phyloP scores from a whole-genome alignment of 1,284 basidiomycete species.

The Apiotrichum gracile region DNA sequence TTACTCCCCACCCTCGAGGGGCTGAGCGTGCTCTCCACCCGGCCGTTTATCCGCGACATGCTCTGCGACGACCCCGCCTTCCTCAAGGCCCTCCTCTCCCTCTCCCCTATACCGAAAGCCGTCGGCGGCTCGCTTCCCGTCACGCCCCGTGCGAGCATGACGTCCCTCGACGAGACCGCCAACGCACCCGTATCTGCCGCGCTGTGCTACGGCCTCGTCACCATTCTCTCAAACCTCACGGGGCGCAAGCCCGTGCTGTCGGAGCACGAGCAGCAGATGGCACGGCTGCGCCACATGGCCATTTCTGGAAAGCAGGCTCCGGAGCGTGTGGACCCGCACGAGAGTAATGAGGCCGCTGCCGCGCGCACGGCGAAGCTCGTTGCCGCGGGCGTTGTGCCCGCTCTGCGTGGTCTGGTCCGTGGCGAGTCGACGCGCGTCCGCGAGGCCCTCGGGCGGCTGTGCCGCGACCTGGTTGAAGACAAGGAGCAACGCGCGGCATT shows the following conservation, averaged over 20 bases:
- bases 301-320: conserved; percentile 51
- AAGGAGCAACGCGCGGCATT: conserved; percentile 69
- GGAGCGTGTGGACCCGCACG: conserved; percentile 28
- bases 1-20: conserved; percentile 69
- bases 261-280: conserved; percentile 73
- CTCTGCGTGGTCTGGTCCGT: conserved; percentile 57
- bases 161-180: conserved; percentile 14
- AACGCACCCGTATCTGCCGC: conserved; percentile 38
- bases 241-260: conserved; percentile 63
- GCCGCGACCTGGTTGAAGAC: conserved; percentile 70
- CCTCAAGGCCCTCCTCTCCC: conserved; percentile 57
- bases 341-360: conserved; percentile 59
- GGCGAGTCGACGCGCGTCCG: conserved; percentile 49
- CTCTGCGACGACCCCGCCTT: conserved; percentile 57
- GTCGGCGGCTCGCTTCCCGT: conserved; percentile 51
- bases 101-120: conserved; percentile 29
- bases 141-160: conserved; percentile 47
- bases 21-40: conserved; percentile 69
- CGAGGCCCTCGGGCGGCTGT: conserved; percentile 50
- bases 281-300: conserved; percentile 64
- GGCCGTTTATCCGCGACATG: conserved; percentile 60
- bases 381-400: conserved; percentile 57
- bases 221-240: conserved; percentile 68
- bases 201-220: conserved; percentile 67
- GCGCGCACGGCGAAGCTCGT: conserved; percentile 51